Evolutionary conservation across 257 asterid genomes (phyloP).

Genomic region (Primulina tabacum): DNA sequence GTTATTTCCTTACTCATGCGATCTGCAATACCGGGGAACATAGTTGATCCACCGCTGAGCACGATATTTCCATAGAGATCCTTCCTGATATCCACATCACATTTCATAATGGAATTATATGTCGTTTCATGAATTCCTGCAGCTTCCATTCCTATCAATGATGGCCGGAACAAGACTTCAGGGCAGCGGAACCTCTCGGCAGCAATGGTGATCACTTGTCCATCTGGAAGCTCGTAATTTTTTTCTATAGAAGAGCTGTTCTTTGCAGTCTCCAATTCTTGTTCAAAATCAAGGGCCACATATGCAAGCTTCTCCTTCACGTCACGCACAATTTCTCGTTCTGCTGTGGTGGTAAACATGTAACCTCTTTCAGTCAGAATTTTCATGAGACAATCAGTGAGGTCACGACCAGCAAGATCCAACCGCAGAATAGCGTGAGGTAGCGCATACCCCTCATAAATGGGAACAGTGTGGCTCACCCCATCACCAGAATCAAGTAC

Average conservation of each 20-base stretch:
- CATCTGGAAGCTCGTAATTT: constrained; percentile 43
- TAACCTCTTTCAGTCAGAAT: constrained; percentile 39
- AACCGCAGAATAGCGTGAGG: constrained; percentile 43
- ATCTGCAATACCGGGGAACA: constrained; percentile 71
- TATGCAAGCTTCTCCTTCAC: constrained; percentile 45
- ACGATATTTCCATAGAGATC: constrained; percentile 64
- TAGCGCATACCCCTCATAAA: constrained; percentile 46
- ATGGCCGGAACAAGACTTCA: constrained; percentile 40
- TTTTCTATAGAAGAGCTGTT: constrained; percentile 35
- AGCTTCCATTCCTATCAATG: constrained; percentile 42
- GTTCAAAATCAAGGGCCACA: constrained; percentile 41
- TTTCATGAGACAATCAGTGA: constrained; percentile 45
- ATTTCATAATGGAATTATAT: constrained; percentile 56
- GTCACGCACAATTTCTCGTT: constrained; percentile 45
- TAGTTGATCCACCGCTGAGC: constrained; percentile 73
- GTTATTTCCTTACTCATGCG: constrained; percentile 71
- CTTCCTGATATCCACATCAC: constrained; percentile 56
- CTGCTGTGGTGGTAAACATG: constrained; percentile 37
- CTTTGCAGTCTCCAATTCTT: constrained; percentile 39
- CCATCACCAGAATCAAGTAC: constrained; percentile 45
- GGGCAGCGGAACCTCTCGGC: constrained; percentile 49
- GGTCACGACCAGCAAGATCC: constrained; percentile 51
- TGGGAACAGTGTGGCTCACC: constrained; percentile 44
- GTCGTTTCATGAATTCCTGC: constrained; percentile 46
- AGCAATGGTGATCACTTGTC: constrained; percentile 34